These are phyloP conservation scores for Citrus reticulata DNA, from an alignment of 345 rosid genomes.

Conservation along the genomic window DNA sequence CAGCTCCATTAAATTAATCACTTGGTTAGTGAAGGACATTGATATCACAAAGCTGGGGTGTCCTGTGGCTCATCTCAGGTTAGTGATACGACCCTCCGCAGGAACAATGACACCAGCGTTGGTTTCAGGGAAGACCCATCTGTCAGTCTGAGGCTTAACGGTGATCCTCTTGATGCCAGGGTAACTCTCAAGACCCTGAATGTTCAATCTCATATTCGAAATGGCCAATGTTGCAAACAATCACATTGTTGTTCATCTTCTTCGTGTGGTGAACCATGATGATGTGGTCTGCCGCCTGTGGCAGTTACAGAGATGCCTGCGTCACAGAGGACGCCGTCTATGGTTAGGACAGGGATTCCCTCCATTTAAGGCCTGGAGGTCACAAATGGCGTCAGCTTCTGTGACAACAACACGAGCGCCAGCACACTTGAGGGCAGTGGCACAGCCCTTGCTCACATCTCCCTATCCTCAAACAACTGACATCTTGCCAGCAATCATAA, in stretches of 20 bases:
- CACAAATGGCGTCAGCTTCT: slow-evolving; percentile 87
- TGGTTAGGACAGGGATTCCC: slow-evolving; percentile 35
- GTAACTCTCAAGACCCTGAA: background rate
- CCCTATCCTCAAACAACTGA: slow-evolving; percentile 79
- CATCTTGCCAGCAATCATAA: slow-evolving; percentile 89
- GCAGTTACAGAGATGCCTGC: slow-evolving; percentile 43
- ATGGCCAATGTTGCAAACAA: background rate
- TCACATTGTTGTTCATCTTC: background rate
- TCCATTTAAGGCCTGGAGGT: slow-evolving; percentile 91
- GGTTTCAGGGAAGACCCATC: slow-evolving; percentile 46
- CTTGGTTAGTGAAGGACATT: slow-evolving; percentile 71
- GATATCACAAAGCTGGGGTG: slow-evolving; percentile 84
- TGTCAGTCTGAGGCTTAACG: background rate
- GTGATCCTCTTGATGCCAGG: background rate
- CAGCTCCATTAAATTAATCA: slow-evolving; percentile 67
- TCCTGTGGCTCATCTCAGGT: slow-evolving; percentile 75
- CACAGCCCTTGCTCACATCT: slow-evolving; percentile 91
- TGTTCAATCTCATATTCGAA: background rate
- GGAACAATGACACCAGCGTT: slow-evolving; percentile 57
- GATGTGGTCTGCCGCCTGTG: background rate
- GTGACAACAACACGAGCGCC: slow-evolving; percentile 90
- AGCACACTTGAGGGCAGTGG: slow-evolving; percentile 73
- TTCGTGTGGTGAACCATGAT: background rate
- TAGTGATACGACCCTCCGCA: slow-evolving; percentile 66
- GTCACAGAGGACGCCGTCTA: slow-evolving; percentile 60